These are phyloP conservation scores for Ascochyta pisi DNA, from an alignment of 2,329 filamentous ascomycete species.

Conservation along the genomic window DNA sequence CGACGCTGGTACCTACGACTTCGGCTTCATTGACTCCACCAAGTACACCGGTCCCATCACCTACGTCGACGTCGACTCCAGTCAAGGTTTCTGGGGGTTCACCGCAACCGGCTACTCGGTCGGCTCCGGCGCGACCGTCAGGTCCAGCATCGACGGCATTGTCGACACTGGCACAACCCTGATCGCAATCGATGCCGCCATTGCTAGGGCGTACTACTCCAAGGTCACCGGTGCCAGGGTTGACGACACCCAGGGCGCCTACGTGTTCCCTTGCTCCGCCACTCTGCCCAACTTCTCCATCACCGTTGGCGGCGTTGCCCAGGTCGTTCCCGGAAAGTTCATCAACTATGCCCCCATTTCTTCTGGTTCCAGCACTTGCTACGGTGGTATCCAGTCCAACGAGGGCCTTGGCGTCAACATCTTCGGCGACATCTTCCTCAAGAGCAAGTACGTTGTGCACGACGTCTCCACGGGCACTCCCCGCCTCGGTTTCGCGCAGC, in stretches of 20 bases:
- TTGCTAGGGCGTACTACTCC: slow-evolving; percentile 67
- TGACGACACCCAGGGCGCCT: slow-evolving; percentile 59
- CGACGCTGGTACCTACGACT: slow-evolving; percentile 59
- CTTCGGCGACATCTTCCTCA: slow-evolving; percentile 80
- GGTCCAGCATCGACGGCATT: slow-evolving; percentile 60
- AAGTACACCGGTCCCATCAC: slow-evolving; percentile 66
- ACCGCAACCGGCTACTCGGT: slow-evolving; percentile 63
- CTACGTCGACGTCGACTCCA: slow-evolving; percentile 63
- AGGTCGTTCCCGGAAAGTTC: slow-evolving; percentile 60
- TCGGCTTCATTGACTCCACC: slow-evolving; percentile 64
- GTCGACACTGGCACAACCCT: slow-evolving; percentile 76
- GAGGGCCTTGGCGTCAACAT: slow-evolving; percentile 68
- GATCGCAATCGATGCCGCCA: slow-evolving; percentile 61
- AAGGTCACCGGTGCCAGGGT: slow-evolving; percentile 61
- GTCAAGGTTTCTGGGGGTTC: slow-evolving; percentile 70
- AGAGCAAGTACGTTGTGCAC: slow-evolving; percentile 75
- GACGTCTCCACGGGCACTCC: slow-evolving; percentile 43
- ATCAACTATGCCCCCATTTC: slow-evolving; percentile 61
- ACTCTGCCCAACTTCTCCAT: slow-evolving; percentile 62
- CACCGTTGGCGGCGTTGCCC: slow-evolving; percentile 57
- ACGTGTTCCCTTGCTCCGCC: slow-evolving; percentile 60
- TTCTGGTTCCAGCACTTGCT: slow-evolving; percentile 62
- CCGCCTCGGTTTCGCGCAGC: slow-evolving; percentile 54
- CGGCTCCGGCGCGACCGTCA: slow-evolving; percentile 53
- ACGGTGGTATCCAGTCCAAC: slow-evolving; percentile 75